Evolutionary conservation across 2,329 filamentous ascomycete species (phyloP).

Genomic region (Ophiostoma triangulosporum): DNA sequence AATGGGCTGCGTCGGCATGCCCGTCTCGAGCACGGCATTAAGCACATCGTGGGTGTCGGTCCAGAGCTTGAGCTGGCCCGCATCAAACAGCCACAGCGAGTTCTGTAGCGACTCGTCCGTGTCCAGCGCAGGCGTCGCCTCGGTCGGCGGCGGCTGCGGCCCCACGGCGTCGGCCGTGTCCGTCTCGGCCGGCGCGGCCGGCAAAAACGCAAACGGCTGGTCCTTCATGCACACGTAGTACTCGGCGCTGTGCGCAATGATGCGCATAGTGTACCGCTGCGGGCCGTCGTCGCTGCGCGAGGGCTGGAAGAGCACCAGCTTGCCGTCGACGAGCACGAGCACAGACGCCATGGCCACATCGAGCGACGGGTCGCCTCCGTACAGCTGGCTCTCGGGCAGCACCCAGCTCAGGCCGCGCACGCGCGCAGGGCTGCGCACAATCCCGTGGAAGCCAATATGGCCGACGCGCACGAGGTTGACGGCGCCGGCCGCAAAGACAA

Average conservation of each 20-base stretch:
- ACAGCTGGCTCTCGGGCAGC: slow-evolving; percentile 75
- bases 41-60: slow-evolving; percentile 76
- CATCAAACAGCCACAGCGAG: slow-evolving; percentile 92
- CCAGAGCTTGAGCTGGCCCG: slow-evolving; percentile 75
- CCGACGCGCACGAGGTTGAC: slow-evolving; percentile 84
- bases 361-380: slow-evolving; percentile 85
- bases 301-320: slow-evolving; percentile 82
- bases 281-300: slow-evolving; percentile 69
- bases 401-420: slow-evolving; percentile 95
- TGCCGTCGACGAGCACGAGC: slow-evolving; percentile 92
- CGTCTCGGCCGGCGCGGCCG: background rate
- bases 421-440: slow-evolving; percentile 82
- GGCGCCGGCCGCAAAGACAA: slow-evolving; percentile 51
- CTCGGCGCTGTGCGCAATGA: slow-evolving; percentile 90
- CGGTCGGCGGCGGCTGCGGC: background rate
- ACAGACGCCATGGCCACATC: slow-evolving; percentile 91
- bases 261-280: slow-evolving; percentile 95
- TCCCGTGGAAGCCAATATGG: slow-evolving; percentile 93
- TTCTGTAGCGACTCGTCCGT: slow-evolving; percentile 49
- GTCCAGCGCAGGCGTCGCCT: slow-evolving; percentile 9
- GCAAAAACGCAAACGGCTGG: slow-evolving; percentile 38
- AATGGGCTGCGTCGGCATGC: slow-evolving; percentile 61
- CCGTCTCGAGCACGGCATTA: slow-evolving; percentile 46
- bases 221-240: slow-evolving; percentile 91
- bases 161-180: background rate